These are phyloP conservation scores for Priceomyces melissophilus DNA, from an alignment of 805 yeast genomes.

Conservation along the genomic window DNA sequence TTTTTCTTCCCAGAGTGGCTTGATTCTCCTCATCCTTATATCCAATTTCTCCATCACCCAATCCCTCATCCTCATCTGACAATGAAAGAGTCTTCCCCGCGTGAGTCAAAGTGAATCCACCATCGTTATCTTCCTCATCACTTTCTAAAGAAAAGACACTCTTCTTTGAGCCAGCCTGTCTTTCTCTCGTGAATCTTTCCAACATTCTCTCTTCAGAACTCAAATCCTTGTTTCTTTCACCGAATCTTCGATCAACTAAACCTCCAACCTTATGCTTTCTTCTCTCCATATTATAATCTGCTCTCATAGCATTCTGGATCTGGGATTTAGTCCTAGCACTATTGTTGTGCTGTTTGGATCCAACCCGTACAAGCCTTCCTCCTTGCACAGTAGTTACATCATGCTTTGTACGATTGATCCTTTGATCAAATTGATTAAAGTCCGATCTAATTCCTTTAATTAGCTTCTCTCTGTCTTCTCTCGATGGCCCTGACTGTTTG, in stretches of 20 bases:
- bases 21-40: slow-evolving; percentile 39
- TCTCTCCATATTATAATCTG: slow-evolving; percentile 64
- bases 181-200: slow-evolving; percentile 88
- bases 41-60: slow-evolving; percentile 20
- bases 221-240: slow-evolving; percentile 69
- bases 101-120: slow-evolving; percentile 64
- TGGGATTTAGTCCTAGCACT: slow-evolving; percentile 30
- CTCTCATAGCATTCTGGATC: slow-evolving; percentile 42
- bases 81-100: slow-evolving; percentile 65
- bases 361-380: slow-evolving; percentile 44
- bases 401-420: slow-evolving; percentile 63
- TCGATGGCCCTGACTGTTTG: slow-evolving; percentile 60
- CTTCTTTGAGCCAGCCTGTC: slow-evolving; percentile 60
- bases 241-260: slow-evolving; percentile 86
- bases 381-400: slow-evolving; percentile 41
- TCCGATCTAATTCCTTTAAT: slow-evolving; percentile 64
- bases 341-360: slow-evolving; percentile 33
- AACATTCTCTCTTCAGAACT: slow-evolving; percentile 92
- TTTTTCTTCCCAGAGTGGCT: slow-evolving; percentile 52
- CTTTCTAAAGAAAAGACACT: slow-evolving; percentile 58
- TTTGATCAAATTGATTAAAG: slow-evolving; percentile 87
- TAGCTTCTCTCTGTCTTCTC: slow-evolving; percentile 64
- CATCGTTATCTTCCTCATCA: slow-evolving; percentile 60
- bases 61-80: slow-evolving; percentile 41
- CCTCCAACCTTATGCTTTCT: slow-evolving; percentile 70